Percentiles rank a stretch among this genome's conserved stretches.
Evolutionary conservation across 2,329 filamentous ascomycete genomes (phyloP).

Genomic region (Claviceps citrina): DNA sequence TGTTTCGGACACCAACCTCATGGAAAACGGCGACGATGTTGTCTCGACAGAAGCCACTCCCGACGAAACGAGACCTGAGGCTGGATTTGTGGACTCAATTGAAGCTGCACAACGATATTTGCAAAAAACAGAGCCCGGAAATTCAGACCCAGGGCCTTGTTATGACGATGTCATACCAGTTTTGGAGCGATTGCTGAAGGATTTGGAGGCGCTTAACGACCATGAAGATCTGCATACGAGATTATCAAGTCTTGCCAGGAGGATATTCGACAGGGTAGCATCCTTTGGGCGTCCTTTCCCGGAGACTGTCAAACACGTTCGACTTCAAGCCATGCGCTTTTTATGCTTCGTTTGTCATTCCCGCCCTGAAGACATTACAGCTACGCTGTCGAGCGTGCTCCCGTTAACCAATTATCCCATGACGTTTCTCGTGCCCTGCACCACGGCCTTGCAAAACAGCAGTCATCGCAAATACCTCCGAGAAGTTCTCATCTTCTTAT

Average conservation of each 20-base stretch:
- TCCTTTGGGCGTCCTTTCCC: constrained; percentile 7
- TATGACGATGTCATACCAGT: constrained; percentile 5
- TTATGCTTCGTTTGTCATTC: constrained; percentile 10
- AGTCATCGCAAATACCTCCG: constrained; percentile 5
- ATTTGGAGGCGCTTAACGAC: constrained; percentile 2
- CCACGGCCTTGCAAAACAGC: constrained; percentile 4
- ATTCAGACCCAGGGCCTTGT: not conserved
- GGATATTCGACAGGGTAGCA: constrained; percentile 9
- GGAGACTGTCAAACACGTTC: constrained; percentile 3
- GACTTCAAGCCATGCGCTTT: constrained; percentile 12
- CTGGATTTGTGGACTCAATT: not conserved
- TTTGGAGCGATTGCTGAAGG: constrained; percentile 6
- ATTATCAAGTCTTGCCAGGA: constrained; percentile 6
- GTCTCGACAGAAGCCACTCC: not conserved
- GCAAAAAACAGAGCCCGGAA: not conserved
- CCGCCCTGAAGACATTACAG: constrained; percentile 8
- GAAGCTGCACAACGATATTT: constrained; percentile 4
- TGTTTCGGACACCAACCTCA: not conserved
- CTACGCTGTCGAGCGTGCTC: constrained; percentile 11
- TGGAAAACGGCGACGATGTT: not conserved
- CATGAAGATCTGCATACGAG: not conserved
- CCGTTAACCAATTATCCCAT: constrained; percentile 12
- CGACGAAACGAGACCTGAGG: not conserved
- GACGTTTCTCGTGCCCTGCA: not conserved
- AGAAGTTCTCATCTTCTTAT: constrained; percentile 7